phyloP scores from a whole-genome alignment of 768 basidiomycete genomes.

The Trametes cinnabarina region DNA sequence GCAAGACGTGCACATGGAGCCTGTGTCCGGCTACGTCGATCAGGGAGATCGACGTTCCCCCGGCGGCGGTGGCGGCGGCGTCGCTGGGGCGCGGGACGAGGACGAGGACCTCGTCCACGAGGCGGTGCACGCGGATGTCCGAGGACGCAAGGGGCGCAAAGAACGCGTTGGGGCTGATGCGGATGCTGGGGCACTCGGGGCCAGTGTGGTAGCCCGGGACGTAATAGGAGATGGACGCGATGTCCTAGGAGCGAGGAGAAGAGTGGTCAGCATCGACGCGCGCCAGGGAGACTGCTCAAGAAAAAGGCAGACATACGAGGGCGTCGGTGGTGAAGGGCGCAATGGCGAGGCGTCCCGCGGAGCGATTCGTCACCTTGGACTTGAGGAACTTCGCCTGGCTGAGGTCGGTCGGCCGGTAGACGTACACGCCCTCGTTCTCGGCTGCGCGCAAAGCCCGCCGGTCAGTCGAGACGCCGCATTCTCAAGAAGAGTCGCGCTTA shows the following conservation, averaged over 20 bases:
- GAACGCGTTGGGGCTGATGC: not conserved
- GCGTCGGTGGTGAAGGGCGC: not conserved
- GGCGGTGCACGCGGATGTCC: conserved; percentile 14
- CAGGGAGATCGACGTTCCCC: conserved; percentile 17
- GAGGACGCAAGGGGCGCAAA: not conserved
- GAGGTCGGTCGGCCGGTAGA: conserved; percentile 7
- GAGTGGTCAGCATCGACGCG: not conserved
- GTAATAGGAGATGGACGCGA: conserved; percentile 30
- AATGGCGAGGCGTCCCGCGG: not conserved
- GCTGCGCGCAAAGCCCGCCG: not conserved
- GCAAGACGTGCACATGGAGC: conserved; percentile 24
- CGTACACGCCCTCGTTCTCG: not conserved
- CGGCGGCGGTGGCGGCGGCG: not conserved
- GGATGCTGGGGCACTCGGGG: conserved; percentile 23
- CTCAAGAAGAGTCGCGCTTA: not conserved
- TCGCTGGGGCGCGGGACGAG: conserved; percentile 22
- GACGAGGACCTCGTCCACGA: conserved; percentile 27
- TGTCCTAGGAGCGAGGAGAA: conserved; percentile 16
- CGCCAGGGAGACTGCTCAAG: not conserved
- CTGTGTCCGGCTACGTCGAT: conserved; percentile 20
- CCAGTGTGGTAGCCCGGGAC: conserved; percentile 29
- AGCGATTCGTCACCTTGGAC: not conserved
- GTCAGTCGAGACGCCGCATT: not conserved
- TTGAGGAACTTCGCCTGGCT: conserved; percentile 13
- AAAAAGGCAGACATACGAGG: not conserved